A percentile compares a stretch with the other conserved stretches of the same genome.
Evolutionary conservation across 2,329 filamentous ascomycete genomes (phyloP).

Genomic region (Hypoxylon sp.): DNA sequence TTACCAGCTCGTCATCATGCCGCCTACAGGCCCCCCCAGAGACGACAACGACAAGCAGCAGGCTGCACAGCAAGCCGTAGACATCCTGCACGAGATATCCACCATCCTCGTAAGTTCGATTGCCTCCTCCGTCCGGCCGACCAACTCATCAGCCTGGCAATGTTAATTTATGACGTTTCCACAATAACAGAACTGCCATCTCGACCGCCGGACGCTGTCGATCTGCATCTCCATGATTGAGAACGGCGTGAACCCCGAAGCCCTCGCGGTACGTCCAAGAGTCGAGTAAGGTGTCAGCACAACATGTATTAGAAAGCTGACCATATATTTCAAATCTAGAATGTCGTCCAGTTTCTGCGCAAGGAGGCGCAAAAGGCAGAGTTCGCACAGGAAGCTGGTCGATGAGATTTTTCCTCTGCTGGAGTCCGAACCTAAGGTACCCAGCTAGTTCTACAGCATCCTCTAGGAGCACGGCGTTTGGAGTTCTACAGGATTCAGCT

Average conservation of each 20-base stretch:
- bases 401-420: no score
- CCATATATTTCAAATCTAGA: constrained; percentile 54
- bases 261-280: constrained; percentile 78
- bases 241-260: constrained; percentile 96
- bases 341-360: constrained; percentile 70
- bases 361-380: constrained; percentile 67
- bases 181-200: constrained; percentile 83
- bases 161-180: not conserved
- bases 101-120: constrained; percentile 81
- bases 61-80: constrained; percentile 84
- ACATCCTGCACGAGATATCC: constrained; percentile 86
- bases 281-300: not conserved
- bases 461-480: constrained; percentile 23
- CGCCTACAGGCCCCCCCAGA: constrained; percentile 48
- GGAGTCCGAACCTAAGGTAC: no score
- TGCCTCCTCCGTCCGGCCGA: not conserved
- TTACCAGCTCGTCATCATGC: constrained; percentile 30
- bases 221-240: constrained; percentile 98
- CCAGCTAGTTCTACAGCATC: no score
- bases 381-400: constrained; percentile 50
- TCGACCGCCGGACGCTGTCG: constrained; percentile 90
- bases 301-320: constrained; percentile 13
- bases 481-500: constrained; percentile 22
- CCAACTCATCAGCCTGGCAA: not conserved
- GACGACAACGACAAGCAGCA: constrained; percentile 75